Evolutionary conservation across 768 basidiomycete genomes (phyloP).

Genomic region (Pleurotus tuber-regium): DNA sequence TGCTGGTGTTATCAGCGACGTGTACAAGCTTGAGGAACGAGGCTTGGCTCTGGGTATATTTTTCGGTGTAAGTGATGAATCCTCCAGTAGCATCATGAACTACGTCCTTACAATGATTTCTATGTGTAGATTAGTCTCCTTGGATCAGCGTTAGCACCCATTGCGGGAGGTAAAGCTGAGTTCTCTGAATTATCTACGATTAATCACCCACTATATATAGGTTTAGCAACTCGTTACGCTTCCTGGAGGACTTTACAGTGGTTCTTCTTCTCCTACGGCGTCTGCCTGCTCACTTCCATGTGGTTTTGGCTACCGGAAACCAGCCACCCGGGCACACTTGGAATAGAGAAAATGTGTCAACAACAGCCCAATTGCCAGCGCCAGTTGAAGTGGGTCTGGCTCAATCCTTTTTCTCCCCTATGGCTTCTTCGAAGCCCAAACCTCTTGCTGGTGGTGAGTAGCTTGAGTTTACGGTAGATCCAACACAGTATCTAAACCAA

Average conservation of each 20-base stretch:
- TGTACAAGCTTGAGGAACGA: constrained; percentile 62
- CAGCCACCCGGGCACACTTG: constrained; percentile 54
- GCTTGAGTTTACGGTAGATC: too few relatives aligned
- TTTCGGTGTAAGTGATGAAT: constrained; percentile 37
- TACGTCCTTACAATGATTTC: background rate
- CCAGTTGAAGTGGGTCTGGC: constrained; percentile 34
- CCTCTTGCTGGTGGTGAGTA: constrained; percentile 51
- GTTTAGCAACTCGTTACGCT: constrained; percentile 50
- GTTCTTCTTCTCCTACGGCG: constrained; percentile 36
- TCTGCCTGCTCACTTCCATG: constrained; percentile 38
- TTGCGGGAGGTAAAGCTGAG: constrained; percentile 43
- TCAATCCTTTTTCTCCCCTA: constrained; percentile 60
- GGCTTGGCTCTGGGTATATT: constrained; percentile 59
- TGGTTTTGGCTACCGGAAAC: constrained; percentile 59
- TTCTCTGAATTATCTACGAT: background rate
- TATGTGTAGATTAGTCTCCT: constrained; percentile 45
- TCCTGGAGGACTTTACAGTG: constrained; percentile 67
- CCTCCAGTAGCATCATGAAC: background rate
- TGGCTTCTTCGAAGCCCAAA: constrained; percentile 57
- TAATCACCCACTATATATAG: constrained; percentile 25
- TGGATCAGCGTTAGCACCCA: constrained; percentile 61
- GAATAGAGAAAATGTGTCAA: constrained; percentile 44
- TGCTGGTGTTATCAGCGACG: constrained; percentile 61
- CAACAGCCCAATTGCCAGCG: constrained; percentile 5
- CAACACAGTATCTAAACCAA: too few relatives aligned